phyloP scores from a whole-genome alignment of 768 basidiomycete genomes.

The Collybiopsis luxurians region DNA sequence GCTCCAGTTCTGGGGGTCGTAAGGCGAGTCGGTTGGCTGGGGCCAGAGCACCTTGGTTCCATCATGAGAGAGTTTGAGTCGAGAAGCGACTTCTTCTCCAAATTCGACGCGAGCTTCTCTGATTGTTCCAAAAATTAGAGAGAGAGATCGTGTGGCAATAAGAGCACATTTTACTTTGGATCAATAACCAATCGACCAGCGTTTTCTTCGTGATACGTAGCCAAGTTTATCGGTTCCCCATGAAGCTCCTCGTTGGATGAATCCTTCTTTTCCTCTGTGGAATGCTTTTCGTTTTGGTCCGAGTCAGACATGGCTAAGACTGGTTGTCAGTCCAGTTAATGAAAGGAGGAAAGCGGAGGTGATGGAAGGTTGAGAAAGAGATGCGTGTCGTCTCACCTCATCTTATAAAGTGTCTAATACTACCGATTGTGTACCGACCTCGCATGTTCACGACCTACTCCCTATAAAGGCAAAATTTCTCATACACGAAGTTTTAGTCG shows the following conservation, averaged over 20 bases:
- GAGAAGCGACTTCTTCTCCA: slow-evolving; percentile 50
- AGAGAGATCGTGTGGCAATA: not conserved
- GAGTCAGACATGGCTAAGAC: not conserved
- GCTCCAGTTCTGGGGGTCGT: slow-evolving; percentile 40
- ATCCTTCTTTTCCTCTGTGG: not conserved
- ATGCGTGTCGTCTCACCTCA: too few relatives aligned
- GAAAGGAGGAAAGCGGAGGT: too few relatives aligned
- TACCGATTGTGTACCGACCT: too few relatives aligned
- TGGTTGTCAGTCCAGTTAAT: too few relatives aligned
- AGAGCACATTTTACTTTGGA: slow-evolving; percentile 38
- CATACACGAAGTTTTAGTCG: too few relatives aligned
- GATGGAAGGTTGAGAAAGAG: too few relatives aligned
- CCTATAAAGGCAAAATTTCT: too few relatives aligned
- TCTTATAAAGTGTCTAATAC: too few relatives aligned
- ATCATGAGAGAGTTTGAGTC: slow-evolving; percentile 54
- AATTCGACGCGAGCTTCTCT: slow-evolving; percentile 66
- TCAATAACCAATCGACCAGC: slow-evolving; percentile 63
- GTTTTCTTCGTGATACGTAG: slow-evolving; percentile 32
- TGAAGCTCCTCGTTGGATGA: not conserved
- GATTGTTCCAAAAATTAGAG: not conserved
- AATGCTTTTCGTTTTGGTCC: not conserved
- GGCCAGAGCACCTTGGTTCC: slow-evolving; percentile 68
- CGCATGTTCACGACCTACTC: too few relatives aligned
- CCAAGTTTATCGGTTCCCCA: slow-evolving; percentile 13
- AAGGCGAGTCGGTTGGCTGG: slow-evolving; percentile 49